Base-by-base conservation (phyloP, 345 rosid genomes). In the Anastatica hierochuntica region DNA sequence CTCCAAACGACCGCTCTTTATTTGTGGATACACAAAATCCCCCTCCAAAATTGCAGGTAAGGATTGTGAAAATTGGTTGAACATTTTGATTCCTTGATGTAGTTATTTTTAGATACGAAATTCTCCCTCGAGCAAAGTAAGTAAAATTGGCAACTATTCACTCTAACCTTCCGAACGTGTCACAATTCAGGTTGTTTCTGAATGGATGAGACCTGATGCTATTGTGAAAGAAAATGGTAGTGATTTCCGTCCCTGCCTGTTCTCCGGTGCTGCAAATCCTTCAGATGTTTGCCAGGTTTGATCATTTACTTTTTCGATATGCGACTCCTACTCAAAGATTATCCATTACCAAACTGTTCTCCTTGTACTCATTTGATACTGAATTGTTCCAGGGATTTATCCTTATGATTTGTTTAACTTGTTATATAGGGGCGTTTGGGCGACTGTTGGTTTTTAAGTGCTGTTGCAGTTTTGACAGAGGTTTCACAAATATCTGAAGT, bases 201-300 rank as follows among this genome's bases (percentile, higher is more conserved):
- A 88, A 68, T 94, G 99, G 99, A 80, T 72, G 89, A 85, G 97
- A 69, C 97, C 99, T 58, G 83, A 71, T 72, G 88, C 85, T 52
- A 76, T 94, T 64, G 75, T 80, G 45, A 77, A 74, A 74, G 90
- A 82, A 63, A 74, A 65, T 53, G 78, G 62, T 57, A 43, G 70
- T 23, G 85, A 75, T 63, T 73, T 75, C 33, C 64, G 1, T n/a
- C 97, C 97, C 18, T 94, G 96, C 81, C 78, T 94, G 63, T 83
- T 85, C 74, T 84, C 89, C 56, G 97, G 95, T 69, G 69, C 74
- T 63, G 94, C 88, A 26, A 83, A 94, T 72, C 95, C 99, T 2
- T 88, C 99, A 31, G 97, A 94, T 77, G 99, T 94, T 79, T 94
- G 97, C 68, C 99, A 94, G 99, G 99, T 94, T 67, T 63, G 73